Evolutionary conservation across 805 yeast species (phyloP).

Genomic region (Nakazawaea pomicola): DNA sequence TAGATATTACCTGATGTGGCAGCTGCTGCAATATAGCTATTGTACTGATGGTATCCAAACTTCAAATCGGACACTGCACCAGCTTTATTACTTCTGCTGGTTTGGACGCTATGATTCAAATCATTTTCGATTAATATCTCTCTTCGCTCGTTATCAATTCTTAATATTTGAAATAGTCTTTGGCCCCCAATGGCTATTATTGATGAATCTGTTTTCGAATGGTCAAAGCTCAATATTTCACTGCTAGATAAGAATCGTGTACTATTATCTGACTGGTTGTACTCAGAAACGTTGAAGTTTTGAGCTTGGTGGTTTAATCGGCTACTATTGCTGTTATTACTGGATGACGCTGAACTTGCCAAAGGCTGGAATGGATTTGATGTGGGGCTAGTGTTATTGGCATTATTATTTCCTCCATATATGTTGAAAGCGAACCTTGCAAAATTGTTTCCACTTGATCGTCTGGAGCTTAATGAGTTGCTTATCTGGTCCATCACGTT

Average conservation of each 20-base stretch:
- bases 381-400: slow-evolving; percentile 4
- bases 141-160: slow-evolving; percentile 21
- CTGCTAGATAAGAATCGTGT: slow-evolving; percentile 25
- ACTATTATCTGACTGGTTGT: slow-evolving; percentile 17
- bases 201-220: slow-evolving; percentile 28
- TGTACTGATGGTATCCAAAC: slow-evolving; percentile 35
- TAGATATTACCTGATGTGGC: slow-evolving; percentile 44
- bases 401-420: slow-evolving; percentile 36
- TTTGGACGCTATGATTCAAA: slow-evolving; percentile 21
- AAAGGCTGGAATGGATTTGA: slow-evolving; percentile 9
- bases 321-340: slow-evolving; percentile 16
- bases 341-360: slow-evolving; percentile 16
- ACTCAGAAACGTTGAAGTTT: slow-evolving; percentile 23
- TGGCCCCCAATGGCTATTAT: slow-evolving; percentile 38
- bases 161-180: slow-evolving; percentile 33
- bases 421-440: slow-evolving; percentile 58
- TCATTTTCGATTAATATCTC: slow-evolving; percentile 31
- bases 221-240: slow-evolving; percentile 30
- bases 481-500: slow-evolving; percentile 13
- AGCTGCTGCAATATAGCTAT: slow-evolving; percentile 36
- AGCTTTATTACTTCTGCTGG: slow-evolving; percentile 28
- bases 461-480: slow-evolving; percentile 18
- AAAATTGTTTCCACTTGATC: slow-evolving; percentile 28
- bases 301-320: slow-evolving; percentile 22
- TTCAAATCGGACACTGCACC: slow-evolving; percentile 39